phyloP scores from a whole-genome alignment of 148 eudicot genomes.

The Heliamphora exappendiculata region DNA sequence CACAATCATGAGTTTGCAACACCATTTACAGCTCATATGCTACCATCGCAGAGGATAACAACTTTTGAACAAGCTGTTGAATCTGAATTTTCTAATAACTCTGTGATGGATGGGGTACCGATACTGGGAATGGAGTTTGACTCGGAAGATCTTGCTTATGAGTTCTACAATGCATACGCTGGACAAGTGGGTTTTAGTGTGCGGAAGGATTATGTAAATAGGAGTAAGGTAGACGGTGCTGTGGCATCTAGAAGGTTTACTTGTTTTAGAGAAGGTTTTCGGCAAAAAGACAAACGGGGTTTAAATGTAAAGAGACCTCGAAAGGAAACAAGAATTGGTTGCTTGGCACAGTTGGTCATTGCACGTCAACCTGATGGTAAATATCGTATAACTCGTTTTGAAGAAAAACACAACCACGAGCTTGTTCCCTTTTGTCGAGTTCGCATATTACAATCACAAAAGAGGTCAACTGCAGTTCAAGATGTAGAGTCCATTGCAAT shows the following conservation, averaged over 20 bases:
- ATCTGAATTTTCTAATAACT: slow-evolving; percentile 7
- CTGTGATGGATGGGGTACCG: slow-evolving; percentile 8
- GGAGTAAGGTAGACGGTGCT: slow-evolving; percentile 21
- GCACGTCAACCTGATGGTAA: slow-evolving; percentile 17
- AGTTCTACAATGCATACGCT: slow-evolving; percentile 18
- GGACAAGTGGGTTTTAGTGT: slow-evolving; percentile 19
- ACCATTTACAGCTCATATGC: slow-evolving; percentile 2
- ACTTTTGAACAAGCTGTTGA: slow-evolving; percentile 18
- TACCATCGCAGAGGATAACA: slow-evolving; percentile 10
- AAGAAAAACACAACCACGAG: slow-evolving; percentile 25
- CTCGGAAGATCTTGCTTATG: slow-evolving; percentile 23
- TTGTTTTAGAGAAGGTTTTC: slow-evolving; percentile 23
- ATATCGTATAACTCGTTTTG: slow-evolving; percentile 17
- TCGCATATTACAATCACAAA: slow-evolving; percentile 22
- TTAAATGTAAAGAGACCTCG: slow-evolving; percentile 17
- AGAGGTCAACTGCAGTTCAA: slow-evolving; percentile 12
- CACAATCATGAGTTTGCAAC: slow-evolving; percentile 23
- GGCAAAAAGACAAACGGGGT: slow-evolving; percentile 17
- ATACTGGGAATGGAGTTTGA: slow-evolving; percentile 20
- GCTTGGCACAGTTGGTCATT: slow-evolving; percentile 23
- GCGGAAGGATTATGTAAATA: slow-evolving; percentile 24
- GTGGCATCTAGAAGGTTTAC: slow-evolving; percentile 26
- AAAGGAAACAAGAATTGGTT: slow-evolving; percentile 26
- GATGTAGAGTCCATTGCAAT: slow-evolving; percentile 2
- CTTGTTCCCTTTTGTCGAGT: slow-evolving; percentile 18